Conservation (phyloP, 345 rosid species). For the Lumnitzera littorea region DNA sequence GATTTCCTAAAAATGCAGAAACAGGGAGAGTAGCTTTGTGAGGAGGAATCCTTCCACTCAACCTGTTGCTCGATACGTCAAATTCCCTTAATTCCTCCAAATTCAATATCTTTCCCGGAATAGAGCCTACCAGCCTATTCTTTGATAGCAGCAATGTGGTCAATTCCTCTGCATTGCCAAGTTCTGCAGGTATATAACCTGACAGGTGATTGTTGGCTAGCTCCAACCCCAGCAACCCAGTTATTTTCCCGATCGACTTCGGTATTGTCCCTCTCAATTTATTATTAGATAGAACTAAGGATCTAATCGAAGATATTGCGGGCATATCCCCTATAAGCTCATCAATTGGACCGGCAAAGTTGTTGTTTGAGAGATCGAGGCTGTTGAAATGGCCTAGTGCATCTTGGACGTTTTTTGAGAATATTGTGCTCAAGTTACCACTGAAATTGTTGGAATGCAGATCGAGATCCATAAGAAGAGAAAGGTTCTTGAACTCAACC, state of each 20-base stretch:
- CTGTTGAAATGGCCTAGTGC: constrained; percentile 45
- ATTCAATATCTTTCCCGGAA: constrained; percentile 30
- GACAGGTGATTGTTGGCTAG: constrained; percentile 22
- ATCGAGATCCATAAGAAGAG: constrained; percentile 52
- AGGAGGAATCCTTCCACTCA: constrained; percentile 37
- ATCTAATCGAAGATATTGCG: constrained; percentile 31
- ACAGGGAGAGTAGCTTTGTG: constrained; percentile 34
- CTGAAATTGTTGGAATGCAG: constrained; percentile 51
- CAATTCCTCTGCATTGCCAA: constrained; percentile 30
- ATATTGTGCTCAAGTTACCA: constrained; percentile 26
- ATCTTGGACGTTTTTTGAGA: constrained; percentile 26
- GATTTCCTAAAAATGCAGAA: constrained; percentile 32
- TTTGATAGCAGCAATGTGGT: constrained; percentile 31
- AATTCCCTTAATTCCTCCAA: constrained; percentile 33
- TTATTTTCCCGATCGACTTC: constrained; percentile 28
- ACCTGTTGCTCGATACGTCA: constrained; percentile 31
- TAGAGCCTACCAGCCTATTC: constrained; percentile 34
- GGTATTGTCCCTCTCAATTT: constrained; percentile 38
- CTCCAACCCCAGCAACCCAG: constrained; percentile 27
- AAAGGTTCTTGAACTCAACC: constrained; percentile 36
- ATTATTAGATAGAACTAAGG: constrained; percentile 37
- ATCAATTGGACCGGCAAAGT: constrained; percentile 34
- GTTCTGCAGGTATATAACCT: constrained; percentile 39
- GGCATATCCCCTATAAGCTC: constrained; percentile 23
- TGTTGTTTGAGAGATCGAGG: constrained; percentile 40